Base-by-base conservation (phyloP, 2,329 filamentous ascomycete species). In the Ascochyta rabiei region DNA sequence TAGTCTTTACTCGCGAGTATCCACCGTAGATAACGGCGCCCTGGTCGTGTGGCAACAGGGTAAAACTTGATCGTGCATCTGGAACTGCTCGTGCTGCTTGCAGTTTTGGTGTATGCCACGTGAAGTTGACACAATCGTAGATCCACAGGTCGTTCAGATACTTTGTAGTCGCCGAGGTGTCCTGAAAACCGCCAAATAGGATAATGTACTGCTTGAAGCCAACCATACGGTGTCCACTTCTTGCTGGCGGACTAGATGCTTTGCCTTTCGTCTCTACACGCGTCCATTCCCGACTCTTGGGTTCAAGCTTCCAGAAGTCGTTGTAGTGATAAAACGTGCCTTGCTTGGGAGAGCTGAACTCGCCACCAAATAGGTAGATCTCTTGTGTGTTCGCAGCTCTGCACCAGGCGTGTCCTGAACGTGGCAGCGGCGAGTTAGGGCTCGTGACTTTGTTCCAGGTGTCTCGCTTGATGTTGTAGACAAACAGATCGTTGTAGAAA, bases 271-370 rank as follows among this genome's bases (percentile, higher is more conserved):
- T 83, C 74, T 99, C 95, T 30, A 99, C 81, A 57, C 93, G 89
- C 52, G 86, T 90, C 95, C 95, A 99, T 79, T 99, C 95, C 66
- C 92, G 84, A 7, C 85, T 87, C 8, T 83, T 84, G 0, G 93
- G 89, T 70, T 98, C 93, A 38, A 98, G 83, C 44, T 89, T 84
- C 93, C 95, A 99, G 74, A 99, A 98, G 77, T 98, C 95, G 69
- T 96, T 96, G 79, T 99, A 99, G 76, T 99, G 95, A 75, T 99
- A 97, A 70, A 99, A 99, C 0, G 93, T 98, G 4, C 95, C 95
- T 76, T 98, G 95, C 73, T 97, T 98, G 2, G 95, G 95, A 24
- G 89, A 93, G 53, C 90, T 96, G 75, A 99, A 99, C 77, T 99
- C 95, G 57, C 93, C 95, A 61, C 95, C 95, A 70, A 98, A 98